Conservation (phyloP, 805 yeast genomes). For the Myxozyma mucilagina region DNA sequence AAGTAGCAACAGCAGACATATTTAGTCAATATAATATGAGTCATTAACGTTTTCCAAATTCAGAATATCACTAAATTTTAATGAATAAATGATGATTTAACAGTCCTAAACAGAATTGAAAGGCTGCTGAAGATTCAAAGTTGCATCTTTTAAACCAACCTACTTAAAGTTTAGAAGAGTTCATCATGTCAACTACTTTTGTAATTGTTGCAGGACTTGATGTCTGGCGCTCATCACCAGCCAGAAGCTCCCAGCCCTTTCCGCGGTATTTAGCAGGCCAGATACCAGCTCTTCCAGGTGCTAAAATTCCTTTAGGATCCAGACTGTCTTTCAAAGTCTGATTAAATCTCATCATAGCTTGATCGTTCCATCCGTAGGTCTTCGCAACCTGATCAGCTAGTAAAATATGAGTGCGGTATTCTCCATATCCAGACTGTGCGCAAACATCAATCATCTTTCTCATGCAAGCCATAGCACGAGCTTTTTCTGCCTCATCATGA, state of each 20-base stretch:
- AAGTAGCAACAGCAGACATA: too few species aligned
- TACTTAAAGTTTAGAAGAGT: background rate
- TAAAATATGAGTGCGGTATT: slow-evolving; percentile 3
- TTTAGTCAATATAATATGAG: too few species aligned
- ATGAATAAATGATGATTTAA: too few species aligned
- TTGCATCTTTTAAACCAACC: background rate
- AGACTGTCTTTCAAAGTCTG: slow-evolving; percentile 1
- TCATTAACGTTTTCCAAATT: too few species aligned
- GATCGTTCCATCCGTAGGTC: slow-evolving; percentile 8
- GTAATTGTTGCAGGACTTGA: background rate
- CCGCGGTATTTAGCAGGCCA: slow-evolving; percentile 7
- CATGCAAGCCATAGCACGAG: slow-evolving; percentile 7
- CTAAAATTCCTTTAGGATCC: slow-evolving; percentile 5
- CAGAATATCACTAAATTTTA: too few species aligned
- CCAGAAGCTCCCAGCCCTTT: slow-evolving; percentile 5
- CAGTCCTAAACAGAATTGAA: too few species aligned
- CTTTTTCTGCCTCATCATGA: background rate
- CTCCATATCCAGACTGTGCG: slow-evolving; percentile 3
- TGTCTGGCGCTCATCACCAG: background rate
- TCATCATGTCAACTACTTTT: background rate
- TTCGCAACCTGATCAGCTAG: slow-evolving; percentile 6
- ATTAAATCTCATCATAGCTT: slow-evolving; percentile 1
- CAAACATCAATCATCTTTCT: slow-evolving; percentile 10
- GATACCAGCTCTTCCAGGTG: slow-evolving; percentile 9
- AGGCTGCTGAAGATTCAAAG: background rate